Base-by-base conservation (phyloP, 208 protist genomes). In the Herpetomonas tarakana region DNA sequence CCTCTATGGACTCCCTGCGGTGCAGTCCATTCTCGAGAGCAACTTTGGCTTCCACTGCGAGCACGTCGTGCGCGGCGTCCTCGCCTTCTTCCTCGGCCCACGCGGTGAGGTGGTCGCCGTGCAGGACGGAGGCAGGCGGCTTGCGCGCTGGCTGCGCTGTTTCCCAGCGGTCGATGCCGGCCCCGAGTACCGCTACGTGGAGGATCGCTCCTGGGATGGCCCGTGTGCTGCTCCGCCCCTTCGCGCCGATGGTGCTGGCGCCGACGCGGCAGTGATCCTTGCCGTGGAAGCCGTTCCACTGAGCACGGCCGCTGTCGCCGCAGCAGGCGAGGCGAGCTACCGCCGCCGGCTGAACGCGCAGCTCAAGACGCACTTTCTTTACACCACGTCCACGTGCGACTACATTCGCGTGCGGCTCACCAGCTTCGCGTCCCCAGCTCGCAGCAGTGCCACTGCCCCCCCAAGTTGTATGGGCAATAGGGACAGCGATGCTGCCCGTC, bases 91-190 rank as follows among this genome's bases (percentile, higher is more conserved):
- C 44, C 30, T 90, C 0, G 76, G 75, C 44, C 39, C 62, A 7
- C 73, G 71, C 29, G 80, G 74, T n/a, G 78, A 86, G 55, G 67
- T 83, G 11, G 62, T 91, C 55, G 61, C 91, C 25, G 31, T 41
- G 21, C 50, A 44, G 16, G 18, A 74, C 54, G 47, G 21, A 7
- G 39, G 14, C 9, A 21, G 30, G 14, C 47, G 57, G 28, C 65
- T 83, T 59, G 59, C 68, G 49, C 81, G 81, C 19, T 88, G 81
- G 81, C 70, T 88, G 24, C 69, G 81, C 16, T 84, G 81, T 64
- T 83, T 88, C 26, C 76, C 74, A 2, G 45, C 38, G 35, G 9
- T 28, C 2, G n/a, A 25, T 27, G 18, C 11, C 14, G 2, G 49
- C 56, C 7, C 11, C 18, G 55, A 50, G 6, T 78, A 72, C 51